These are phyloP conservation scores for Prunus salicina DNA, from an alignment of 306 rosid species.

Conservation along the genomic window DNA sequence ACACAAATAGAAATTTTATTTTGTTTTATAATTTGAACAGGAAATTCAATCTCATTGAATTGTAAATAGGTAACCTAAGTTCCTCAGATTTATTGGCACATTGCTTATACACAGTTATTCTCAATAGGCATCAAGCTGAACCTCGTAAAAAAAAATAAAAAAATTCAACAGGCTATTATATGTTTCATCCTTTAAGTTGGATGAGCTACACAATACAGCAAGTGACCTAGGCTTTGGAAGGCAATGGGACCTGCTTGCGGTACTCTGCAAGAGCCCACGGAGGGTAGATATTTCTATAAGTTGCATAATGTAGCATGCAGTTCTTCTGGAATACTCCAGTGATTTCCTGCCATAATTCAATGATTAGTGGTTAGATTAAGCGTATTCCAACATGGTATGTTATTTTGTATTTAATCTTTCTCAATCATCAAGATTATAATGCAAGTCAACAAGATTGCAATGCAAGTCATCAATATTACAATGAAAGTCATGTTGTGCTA, in stretches of 20 bases:
- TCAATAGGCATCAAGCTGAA: too few relatives aligned
- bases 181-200: neutral
- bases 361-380: neutral
- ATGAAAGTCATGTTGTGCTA: neutral
- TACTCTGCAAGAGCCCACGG: too few relatives aligned
- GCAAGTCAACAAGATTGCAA: too few relatives aligned
- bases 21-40: neutral
- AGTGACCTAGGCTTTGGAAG: conserved; percentile 13
- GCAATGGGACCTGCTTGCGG: conserved; percentile 30
- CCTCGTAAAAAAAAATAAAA: too few relatives aligned
- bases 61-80: neutral
- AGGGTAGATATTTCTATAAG: neutral
- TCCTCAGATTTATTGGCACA: too few relatives aligned
- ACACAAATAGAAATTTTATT: neutral
- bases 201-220: neutral
- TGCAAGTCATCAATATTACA: too few relatives aligned
- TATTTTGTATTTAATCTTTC: too few relatives aligned
- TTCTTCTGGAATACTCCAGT: conserved; percentile 52
- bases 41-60: neutral
- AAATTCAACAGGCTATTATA: neutral
- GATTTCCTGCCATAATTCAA: conserved; percentile 40
- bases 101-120: too few relatives aligned
- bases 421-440: too few relatives aligned
- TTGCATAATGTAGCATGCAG: conserved; percentile 62
- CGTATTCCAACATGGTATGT: too few relatives aligned